Base-by-base conservation (phyloP, 192 early-diverging fungal genomes). In the Coemansia sp. region DNA sequence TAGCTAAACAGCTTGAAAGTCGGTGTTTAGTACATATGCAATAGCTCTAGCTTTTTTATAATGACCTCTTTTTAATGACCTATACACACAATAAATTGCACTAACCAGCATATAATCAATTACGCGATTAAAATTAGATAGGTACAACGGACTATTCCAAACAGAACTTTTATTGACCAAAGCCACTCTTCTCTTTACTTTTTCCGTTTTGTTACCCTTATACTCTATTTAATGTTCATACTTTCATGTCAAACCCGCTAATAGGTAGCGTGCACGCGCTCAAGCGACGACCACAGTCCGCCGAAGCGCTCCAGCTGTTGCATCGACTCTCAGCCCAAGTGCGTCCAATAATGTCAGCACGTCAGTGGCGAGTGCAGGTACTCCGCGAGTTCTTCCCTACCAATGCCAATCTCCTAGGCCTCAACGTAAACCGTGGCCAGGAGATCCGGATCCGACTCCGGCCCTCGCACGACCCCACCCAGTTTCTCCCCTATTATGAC, bases 371-470 rank as follows among this genome's bases (percentile, higher is more conserved):
- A 5, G 80, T 83, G 6, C 27, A 12, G 11, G 42, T 27, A 8
- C 29, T 83, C 31, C 67, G 72, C 38, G 80, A 83, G 60, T 77
- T 83, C 61, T 75, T 64, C 34, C 80, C 80, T 3, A 40, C 63
- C 15, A 65, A 74, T 31, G 15, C 72, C 1, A 62, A 42, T 9
- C 80, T 83, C 12, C 67, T 72, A 2, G 80, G 80, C 1, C 67
- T 77, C 39, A 83, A 83, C 41, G 67, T 83, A 34, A 77, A 83
- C 61, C 59, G 32, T 10, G 80, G 80, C 0, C 44, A 61, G 2
- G 80, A 83, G 61, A 75, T 83, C 51, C 75, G 76, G 13, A 64
- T 83, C 19, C 76, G 80, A 7, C 46, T 83, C 32, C 80, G 80
- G 3, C 42, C 48, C 6, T 17, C 80, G 0, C 67, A 75, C 59